Percentiles rank a stretch among this genome's conserved stretches.
These are phyloP conservation scores for Serendipita vermifera DNA, from an alignment of 768 basidiomycete species.

Conservation along the genomic window DNA sequence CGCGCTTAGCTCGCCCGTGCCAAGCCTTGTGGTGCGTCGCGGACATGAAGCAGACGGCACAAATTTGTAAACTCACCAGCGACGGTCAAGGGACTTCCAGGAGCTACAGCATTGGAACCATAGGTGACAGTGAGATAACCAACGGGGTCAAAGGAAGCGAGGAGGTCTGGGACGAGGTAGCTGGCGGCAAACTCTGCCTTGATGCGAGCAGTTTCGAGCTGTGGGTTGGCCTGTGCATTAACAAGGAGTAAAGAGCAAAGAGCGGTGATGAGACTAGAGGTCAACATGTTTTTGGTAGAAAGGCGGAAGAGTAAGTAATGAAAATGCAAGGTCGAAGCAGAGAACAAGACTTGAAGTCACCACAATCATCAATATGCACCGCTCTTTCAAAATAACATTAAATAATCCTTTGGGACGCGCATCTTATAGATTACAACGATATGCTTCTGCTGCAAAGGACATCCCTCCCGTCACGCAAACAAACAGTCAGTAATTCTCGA, in stretches of 20 bases:
- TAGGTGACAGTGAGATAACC: slow-evolving; percentile 46
- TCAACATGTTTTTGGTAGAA: slow-evolving; percentile 3
- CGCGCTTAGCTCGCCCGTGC: not conserved
- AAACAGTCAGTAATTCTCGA: slow-evolving; percentile 11
- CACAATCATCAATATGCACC: not conserved
- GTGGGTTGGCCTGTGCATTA: slow-evolving; percentile 32
- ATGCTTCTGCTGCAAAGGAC: not conserved
- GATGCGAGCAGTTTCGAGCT: slow-evolving; percentile 41
- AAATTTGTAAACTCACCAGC: slow-evolving; percentile 33
- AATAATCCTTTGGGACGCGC: not conserved
- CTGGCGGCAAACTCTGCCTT: slow-evolving; percentile 55
- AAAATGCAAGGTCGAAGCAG: not conserved
- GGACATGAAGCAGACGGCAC: not conserved
- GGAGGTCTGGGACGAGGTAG: slow-evolving; percentile 46
- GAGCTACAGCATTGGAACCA: slow-evolving; percentile 36
- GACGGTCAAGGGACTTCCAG: slow-evolving; percentile 47
- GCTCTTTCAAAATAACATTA: not conserved
- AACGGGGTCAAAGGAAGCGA: slow-evolving; percentile 46
- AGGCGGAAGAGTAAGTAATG: not conserved
- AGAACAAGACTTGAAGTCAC: not conserved
- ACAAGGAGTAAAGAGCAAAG: slow-evolving; percentile 29
- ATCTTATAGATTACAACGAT: not conserved
- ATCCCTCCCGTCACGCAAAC: slow-evolving; percentile 11
- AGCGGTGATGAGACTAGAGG: slow-evolving; percentile 19
- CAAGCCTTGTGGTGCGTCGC: slow-evolving; percentile 1